Conservation (phyloP, 495 filamentous ascomycete species). For the Parachaetomium inaequale region DNA sequence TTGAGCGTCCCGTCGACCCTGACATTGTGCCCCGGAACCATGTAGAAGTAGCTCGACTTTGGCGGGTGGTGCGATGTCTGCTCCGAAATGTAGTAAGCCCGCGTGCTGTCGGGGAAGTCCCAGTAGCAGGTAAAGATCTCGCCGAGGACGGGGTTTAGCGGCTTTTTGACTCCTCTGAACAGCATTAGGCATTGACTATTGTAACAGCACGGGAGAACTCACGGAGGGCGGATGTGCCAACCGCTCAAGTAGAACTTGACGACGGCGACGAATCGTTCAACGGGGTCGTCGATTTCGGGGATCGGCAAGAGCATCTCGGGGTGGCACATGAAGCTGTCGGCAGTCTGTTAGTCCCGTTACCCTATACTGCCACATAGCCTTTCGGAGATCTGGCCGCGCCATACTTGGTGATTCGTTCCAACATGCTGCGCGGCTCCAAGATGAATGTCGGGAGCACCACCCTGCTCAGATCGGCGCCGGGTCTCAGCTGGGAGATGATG, state of each 20-base stretch:
- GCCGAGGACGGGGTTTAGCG: constrained; percentile 93
- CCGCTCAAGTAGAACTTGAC: constrained; percentile 97
- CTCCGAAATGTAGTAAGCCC: constrained; percentile 93
- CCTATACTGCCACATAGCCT: too few species aligned
- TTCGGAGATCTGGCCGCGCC: constrained; percentile 14
- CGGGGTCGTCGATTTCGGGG: constrained; percentile 80
- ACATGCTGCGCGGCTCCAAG: constrained; percentile 93
- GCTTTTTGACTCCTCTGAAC: constrained; percentile 91
- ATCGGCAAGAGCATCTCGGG: constrained; percentile 92
- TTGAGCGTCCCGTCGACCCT: constrained; percentile 95
- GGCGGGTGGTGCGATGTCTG: constrained; percentile 94
- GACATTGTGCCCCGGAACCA: constrained; percentile 92
- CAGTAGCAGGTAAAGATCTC: constrained; percentile 94
- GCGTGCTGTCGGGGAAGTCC: constrained; percentile 83
- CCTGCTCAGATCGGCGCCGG: constrained; percentile 90
- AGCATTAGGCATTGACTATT: constrained; percentile 19
- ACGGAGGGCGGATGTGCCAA: constrained; percentile 99
- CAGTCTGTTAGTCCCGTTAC: constrained; percentile 25
- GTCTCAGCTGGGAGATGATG: constrained; percentile 94
- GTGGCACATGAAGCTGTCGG: constrained; percentile 93
- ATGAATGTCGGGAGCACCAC: constrained; percentile 98
- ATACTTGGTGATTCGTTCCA: constrained; percentile 98
- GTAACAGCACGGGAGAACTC: constrained; percentile 36
- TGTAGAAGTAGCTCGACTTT: constrained; percentile 98
- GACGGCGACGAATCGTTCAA: constrained; percentile 86